Conservation (phyloP, 345 rosid genomes). For the Lumnitzera racemosa region DNA sequence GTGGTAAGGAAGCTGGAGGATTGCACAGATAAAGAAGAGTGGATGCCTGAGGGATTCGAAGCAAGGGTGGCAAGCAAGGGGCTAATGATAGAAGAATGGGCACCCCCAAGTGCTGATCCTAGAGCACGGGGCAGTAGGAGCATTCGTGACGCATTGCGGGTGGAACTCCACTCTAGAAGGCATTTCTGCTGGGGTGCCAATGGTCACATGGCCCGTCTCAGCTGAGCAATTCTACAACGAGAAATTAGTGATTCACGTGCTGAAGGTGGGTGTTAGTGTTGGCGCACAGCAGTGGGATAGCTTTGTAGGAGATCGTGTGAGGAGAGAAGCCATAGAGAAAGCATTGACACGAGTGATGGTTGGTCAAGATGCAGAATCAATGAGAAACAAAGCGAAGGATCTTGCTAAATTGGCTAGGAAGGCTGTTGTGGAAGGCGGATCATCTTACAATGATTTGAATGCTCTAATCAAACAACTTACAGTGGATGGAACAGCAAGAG, state of each 20-base stretch:
- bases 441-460: constrained; percentile 20
- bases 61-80: constrained; percentile 30
- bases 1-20: constrained; percentile 22
- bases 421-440: constrained; percentile 30
- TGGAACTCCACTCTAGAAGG: constrained; percentile 48
- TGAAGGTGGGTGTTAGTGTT: constrained; percentile 28
- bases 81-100: constrained; percentile 52
- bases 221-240: constrained; percentile 54
- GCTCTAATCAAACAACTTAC: constrained; percentile 23
- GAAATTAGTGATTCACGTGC: constrained; percentile 31
- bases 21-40: constrained; percentile 19
- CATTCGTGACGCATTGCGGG: constrained; percentile 52
- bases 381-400: constrained; percentile 19
- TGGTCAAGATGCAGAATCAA: constrained; percentile 22
- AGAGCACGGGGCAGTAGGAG: constrained; percentile 41
- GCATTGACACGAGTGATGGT: constrained; percentile 28
- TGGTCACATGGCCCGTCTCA: constrained; percentile 41
- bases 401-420: constrained; percentile 18
- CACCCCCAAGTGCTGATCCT: constrained; percentile 54
- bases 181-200: constrained; percentile 37
- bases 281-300: constrained; percentile 28
- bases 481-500: not conserved
- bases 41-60: constrained; percentile 35
- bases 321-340: constrained; percentile 26
- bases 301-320: constrained; percentile 13